Conservation (phyloP, 2,329 filamentous ascomycete genomes). For the Thelonectria discophora region DNA sequence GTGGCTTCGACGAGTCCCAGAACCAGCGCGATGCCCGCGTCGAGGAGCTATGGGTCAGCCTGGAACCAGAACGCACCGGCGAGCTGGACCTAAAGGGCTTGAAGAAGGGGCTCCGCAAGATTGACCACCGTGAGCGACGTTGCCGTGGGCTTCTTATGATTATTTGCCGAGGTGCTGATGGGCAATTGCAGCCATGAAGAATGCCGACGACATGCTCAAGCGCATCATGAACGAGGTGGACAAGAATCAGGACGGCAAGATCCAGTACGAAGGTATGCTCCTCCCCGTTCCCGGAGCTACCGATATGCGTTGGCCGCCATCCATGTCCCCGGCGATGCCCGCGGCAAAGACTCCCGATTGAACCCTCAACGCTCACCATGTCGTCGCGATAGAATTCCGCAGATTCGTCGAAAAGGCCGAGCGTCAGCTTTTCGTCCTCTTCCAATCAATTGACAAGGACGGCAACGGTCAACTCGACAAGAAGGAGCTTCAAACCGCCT, state of each 20-base stretch:
- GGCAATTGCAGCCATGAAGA: slow-evolving; percentile 72
- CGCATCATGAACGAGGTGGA: slow-evolving; percentile 86
- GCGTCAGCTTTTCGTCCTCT: slow-evolving; percentile 81
- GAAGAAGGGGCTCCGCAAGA: slow-evolving; percentile 83
- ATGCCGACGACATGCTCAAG: slow-evolving; percentile 85
- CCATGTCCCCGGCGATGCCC: slow-evolving; percentile 25
- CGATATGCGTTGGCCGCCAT: slow-evolving; percentile 21
- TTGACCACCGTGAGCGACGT: slow-evolving; percentile 81
- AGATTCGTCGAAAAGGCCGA: slow-evolving; percentile 89
- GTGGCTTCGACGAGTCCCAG: slow-evolving; percentile 79
- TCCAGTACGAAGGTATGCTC: slow-evolving; percentile 83
- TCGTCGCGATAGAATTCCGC: slow-evolving; percentile 75
- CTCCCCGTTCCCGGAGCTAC: slow-evolving; percentile 24
- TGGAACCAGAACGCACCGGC: slow-evolving; percentile 80
- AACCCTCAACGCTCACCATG: slow-evolving; percentile 34
- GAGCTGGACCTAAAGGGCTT: slow-evolving; percentile 86
- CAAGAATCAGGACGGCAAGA: slow-evolving; percentile 85
- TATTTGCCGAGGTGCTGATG: slow-evolving; percentile 35
- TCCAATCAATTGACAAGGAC: slow-evolving; percentile 86
- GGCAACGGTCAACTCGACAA: slow-evolving; percentile 87
- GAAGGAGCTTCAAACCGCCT: slow-evolving; percentile 81
- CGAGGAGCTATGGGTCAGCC: slow-evolving; percentile 81
- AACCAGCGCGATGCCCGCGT: slow-evolving; percentile 83
- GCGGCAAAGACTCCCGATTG: slow-evolving; percentile 12
- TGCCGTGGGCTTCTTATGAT: slow-evolving; percentile 12